Conservation (phyloP, 495 filamentous ascomycete genomes). For the Aspergillus biplanus region DNA sequence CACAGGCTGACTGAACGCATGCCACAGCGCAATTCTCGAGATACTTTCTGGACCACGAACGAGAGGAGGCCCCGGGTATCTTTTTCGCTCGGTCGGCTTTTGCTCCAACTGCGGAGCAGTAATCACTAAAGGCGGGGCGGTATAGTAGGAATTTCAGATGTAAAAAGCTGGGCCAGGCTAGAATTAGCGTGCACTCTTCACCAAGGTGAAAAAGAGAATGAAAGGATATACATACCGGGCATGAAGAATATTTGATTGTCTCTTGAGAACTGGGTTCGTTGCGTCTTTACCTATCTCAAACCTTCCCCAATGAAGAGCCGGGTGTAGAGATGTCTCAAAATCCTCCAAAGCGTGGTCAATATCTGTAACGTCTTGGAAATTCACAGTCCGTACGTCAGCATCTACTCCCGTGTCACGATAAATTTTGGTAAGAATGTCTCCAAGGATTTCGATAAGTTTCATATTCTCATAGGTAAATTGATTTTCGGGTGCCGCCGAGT, state of each 20-base stretch:
- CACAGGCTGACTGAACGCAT: not conserved
- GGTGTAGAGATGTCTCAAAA: not conserved
- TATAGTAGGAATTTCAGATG: not conserved
- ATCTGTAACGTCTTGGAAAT: not conserved
- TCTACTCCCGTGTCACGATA: not conserved
- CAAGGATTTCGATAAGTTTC: not conserved
- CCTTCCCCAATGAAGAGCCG: not conserved
- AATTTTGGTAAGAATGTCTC: not conserved
- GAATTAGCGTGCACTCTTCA: not conserved
- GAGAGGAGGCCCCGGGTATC: not conserved
- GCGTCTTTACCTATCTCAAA: not conserved
- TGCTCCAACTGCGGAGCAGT: not conserved
- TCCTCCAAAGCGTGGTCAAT: not conserved
- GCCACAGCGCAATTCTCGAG: not conserved
- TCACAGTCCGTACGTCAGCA: not conserved
- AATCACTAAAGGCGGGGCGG: conserved; percentile 3
- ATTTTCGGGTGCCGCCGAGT: not conserved
- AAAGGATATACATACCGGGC: not conserved
- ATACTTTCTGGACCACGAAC: not conserved
- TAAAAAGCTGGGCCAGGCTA: not conserved
- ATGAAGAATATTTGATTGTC: not conserved
- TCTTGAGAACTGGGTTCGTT: not conserved
- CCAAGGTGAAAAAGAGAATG: too few relatives aligned
- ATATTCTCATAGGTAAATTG: not conserved
- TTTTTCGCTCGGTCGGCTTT: not conserved